Base-by-base conservation (phyloP, 2,329 filamentous ascomycete species). In the Cyphellophora europaea region DNA sequence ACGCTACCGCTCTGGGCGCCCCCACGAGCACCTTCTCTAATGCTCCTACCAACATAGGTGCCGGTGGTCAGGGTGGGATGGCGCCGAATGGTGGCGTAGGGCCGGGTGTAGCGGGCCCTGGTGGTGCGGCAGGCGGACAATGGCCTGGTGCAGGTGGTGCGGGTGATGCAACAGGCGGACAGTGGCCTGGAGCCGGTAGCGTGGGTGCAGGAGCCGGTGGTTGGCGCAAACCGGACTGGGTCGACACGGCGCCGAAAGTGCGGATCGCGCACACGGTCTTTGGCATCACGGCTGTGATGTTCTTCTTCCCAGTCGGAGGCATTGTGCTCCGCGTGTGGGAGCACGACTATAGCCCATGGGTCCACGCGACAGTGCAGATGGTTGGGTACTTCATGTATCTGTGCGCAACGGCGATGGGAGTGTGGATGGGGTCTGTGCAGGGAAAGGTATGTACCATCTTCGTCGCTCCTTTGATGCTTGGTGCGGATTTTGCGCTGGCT, bases 221-320 rank as follows among this genome's bases (percentile, higher is more conserved):
- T 8, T 25, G 21, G 21, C 8, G 8, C 5, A 28, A 17, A 12
- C 19, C 32, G 8, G 32, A 27, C 11, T 35, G 32, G 32, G 21
- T 35, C 19, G 21, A 23, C 17, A 16, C 30, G 12, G 29, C 40
- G 8, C 45, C 43, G 5, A 32, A 25, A 11, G 35, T 40, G 5
- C 34, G 39, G 16, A 38, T 48, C 27, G 48, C 47, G 5, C 51
- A 55, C 33, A 49, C 48, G 1, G 27, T 47, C 5, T 29, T 49
- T 8, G 53, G 49, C 34, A 38, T 47, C 1, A 16, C 45, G n/a
- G 45, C 49, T 5, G 53, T 53, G 27, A 40, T 48, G 8, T 25
- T 55, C 11, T 38, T 53, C 28, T 49, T 54, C 25, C 53, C 53
- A 1, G 28, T 54, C 5, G 51, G 52, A 3, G 46, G 49, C 13